Conservation (phyloP, 352 stramenopile genomes). For the Globisporangium abappressorium region DNA sequence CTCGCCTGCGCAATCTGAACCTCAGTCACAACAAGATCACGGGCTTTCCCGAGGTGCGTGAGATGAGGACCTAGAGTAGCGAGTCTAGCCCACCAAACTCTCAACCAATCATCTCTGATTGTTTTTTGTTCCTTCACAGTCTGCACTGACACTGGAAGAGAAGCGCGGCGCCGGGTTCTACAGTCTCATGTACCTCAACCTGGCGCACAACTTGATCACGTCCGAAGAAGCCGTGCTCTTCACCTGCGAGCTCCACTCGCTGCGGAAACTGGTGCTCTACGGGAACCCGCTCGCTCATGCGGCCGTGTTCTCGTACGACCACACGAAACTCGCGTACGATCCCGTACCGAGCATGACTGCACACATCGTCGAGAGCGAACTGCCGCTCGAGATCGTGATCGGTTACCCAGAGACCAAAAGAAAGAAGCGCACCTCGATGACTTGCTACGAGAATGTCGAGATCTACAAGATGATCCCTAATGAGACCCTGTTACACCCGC, state of each 20-base stretch:
- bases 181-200: constrained; percentile 67
- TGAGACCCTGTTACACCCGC: constrained; percentile 45
- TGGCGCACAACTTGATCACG: constrained; percentile 65
- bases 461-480: constrained; percentile 85
- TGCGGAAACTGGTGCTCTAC: constrained; percentile 73
- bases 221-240: constrained; percentile 47
- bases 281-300: constrained; percentile 65
- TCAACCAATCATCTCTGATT: not conserved
- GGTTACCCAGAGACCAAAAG: constrained; percentile 72
- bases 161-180: constrained; percentile 66
- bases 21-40: constrained; percentile 81
- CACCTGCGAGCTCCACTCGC: constrained; percentile 44
- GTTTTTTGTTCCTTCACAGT: constrained; percentile 15
- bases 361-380: constrained; percentile 25
- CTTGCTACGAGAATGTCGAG: constrained; percentile 68
- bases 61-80: not conserved
- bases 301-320: constrained; percentile 61
- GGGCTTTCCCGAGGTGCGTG: constrained; percentile 56
- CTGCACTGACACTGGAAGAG: constrained; percentile 48
- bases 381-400: constrained; percentile 38
- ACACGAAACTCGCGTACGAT: constrained; percentile 66
- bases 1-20: constrained; percentile 68
- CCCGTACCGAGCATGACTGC: constrained; percentile 56
- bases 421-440: constrained; percentile 39
- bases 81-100: not conserved